Evolutionary conservation across 1,284 basidiomycete species (phyloP).

Genomic region (Athelia psychrophila): DNA sequence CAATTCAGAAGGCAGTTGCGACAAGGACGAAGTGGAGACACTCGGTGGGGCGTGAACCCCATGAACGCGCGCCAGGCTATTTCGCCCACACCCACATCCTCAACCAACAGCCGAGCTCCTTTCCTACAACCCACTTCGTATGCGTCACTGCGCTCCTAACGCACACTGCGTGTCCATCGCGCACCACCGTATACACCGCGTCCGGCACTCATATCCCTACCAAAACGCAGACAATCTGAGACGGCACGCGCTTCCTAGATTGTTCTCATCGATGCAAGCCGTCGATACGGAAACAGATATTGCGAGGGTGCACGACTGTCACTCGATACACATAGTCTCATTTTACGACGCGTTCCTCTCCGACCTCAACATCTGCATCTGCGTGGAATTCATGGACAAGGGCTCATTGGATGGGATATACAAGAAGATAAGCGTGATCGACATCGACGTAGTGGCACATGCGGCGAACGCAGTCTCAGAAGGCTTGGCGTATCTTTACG

Average conservation of each 20-base stretch:
- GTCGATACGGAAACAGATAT: slow-evolving; percentile 93
- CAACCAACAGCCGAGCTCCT: too few species aligned
- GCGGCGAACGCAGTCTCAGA: slow-evolving; percentile 93
- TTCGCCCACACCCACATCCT: too few species aligned
- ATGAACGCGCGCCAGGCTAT: too few species aligned
- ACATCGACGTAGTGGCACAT: slow-evolving; percentile 86
- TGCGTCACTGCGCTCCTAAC: too few species aligned
- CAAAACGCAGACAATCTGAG: too few species aligned
- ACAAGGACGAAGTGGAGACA: too few species aligned
- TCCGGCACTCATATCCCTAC: too few species aligned
- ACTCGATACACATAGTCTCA: slow-evolving; percentile 90
- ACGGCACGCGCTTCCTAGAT: slow-evolving; percentile 52
- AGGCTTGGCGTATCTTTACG: slow-evolving; percentile 97
- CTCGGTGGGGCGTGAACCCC: too few species aligned
- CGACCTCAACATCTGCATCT: slow-evolving; percentile 98
- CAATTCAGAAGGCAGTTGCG: too few species aligned
- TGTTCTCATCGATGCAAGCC: slow-evolving; percentile 98
- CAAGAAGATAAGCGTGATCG: slow-evolving; percentile 88
- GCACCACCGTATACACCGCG: too few species aligned
- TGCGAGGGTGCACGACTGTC: slow-evolving; percentile 97
- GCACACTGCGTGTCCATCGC: too few species aligned
- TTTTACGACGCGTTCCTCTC: slow-evolving; percentile 96
- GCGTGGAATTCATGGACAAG: slow-evolving; percentile 98
- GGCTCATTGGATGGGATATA: slow-evolving; percentile 91
- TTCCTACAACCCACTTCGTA: too few species aligned